Base-by-base conservation (phyloP, 371 early-diverging fungal species). In the Saksenaea oblongispora region DNA sequence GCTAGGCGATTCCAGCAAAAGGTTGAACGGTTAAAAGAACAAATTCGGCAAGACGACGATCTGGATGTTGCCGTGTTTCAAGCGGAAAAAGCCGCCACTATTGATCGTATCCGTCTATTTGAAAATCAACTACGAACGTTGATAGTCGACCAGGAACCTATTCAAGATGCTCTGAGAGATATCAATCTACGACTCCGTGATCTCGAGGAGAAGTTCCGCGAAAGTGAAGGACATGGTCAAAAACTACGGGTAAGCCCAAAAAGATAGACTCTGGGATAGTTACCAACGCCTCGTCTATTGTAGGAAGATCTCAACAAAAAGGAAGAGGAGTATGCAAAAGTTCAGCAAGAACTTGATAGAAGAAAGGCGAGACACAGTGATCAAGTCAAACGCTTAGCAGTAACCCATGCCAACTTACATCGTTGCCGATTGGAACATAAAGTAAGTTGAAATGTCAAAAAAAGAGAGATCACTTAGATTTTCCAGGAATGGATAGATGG, bases 11-110 rank as follows among this genome's bases (percentile, higher is more conserved):
- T n/a, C n/a, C n/a, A n/a, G n/a, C 5, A 10, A n/a, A 22, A 5
- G 24, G 22, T 22, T 10, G 18, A 47, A 22, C 51, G 22, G 0
- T 17, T 47, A 11, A 17, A 47, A 22, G 51, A 47, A 22, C 51
- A 53, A 67, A 58, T 88, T 31, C 74, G 79, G 74, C 88, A 89
- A 63, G 81, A 87, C 34, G 87, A 89, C 56, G 88, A 92, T 8
- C 78, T 82, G 11, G 83, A 86, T 64, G 74, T 91, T 27, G 74
- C 76, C 0, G 78, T 82, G 11, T 76, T 84, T 55, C 77, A 83
- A 59, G 83, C 79, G 27, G 76, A 74, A 44, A 84, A 74, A 62
- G 55, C 56, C 57, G 84, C 77, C 65, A 34, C 64, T 63, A 17
- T 67, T 71, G 34, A 69, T 79, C 5, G 78, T 78, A 3, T 51